phyloP scores from a whole-genome alignment of 2,329 filamentous ascomycete genomes.

The Venturia nashicola region DNA sequence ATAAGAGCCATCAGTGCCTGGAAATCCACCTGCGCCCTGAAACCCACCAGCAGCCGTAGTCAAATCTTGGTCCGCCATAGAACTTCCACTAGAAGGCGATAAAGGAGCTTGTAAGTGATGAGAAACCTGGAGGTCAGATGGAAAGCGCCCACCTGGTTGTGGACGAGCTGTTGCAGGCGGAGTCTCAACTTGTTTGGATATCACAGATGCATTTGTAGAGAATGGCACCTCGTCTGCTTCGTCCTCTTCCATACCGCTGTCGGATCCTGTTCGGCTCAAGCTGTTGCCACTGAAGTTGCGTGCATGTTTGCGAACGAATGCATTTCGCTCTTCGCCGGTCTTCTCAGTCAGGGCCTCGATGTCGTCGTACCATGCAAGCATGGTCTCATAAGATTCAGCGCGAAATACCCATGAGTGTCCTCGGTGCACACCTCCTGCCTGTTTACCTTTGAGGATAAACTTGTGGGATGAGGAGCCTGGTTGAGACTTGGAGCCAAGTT shows the following conservation, averaged over 20 bases:
- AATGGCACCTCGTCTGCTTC: slow-evolving; percentile 55
- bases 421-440: slow-evolving; percentile 85
- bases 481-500: slow-evolving; percentile 81
- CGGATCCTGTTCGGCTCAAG: slow-evolving; percentile 43
- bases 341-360: slow-evolving; percentile 84
- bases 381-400: slow-evolving; percentile 69
- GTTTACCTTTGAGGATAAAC: slow-evolving; percentile 92
- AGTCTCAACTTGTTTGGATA: slow-evolving; percentile 17
- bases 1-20: slow-evolving; percentile 15
- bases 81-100: slow-evolving; percentile 73
- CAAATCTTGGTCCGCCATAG: slow-evolving; percentile 44
- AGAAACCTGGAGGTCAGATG: slow-evolving; percentile 57
- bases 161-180: slow-evolving; percentile 45
- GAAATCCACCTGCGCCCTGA: slow-evolving; percentile 23
- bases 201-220: slow-evolving; percentile 41
- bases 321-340: slow-evolving; percentile 74
- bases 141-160: slow-evolving; percentile 91
- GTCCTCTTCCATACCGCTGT: slow-evolving; percentile 63
- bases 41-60: slow-evolving; percentile 46
- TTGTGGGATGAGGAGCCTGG: slow-evolving; percentile 82
- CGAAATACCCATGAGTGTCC: slow-evolving; percentile 58
- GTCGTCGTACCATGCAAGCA: slow-evolving; percentile 94
- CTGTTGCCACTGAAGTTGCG: slow-evolving; percentile 60
- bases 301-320: slow-evolving; percentile 73
- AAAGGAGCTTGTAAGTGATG: slow-evolving; percentile 69